phyloP scores from a whole-genome alignment of 371 early-diverging fungal genomes.

The Zychaea mexicana region DNA sequence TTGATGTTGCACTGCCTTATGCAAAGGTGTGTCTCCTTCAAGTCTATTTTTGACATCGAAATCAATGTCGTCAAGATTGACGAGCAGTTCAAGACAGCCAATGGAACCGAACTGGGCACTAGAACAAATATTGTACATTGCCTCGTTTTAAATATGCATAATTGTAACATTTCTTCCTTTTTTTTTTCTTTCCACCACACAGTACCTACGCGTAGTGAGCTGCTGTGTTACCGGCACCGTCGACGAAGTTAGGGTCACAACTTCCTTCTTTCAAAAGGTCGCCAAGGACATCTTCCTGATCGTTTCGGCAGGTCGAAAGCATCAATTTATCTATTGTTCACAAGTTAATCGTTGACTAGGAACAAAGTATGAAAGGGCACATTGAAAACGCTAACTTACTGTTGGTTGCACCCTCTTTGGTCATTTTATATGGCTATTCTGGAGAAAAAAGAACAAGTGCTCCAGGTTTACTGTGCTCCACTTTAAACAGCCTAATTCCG shows the following conservation, averaged over 20 bases:
- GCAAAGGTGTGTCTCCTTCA: conserved; percentile 68
- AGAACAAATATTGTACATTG: too few species aligned
- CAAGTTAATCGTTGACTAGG: background rate
- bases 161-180: background rate
- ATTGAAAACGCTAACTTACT: background rate
- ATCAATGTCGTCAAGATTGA: conserved; percentile 56
- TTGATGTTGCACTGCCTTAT: conserved; percentile 59
- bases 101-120: conserved; percentile 61
- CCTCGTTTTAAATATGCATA: too few species aligned
- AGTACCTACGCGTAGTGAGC: conserved; percentile 72
- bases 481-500: background rate
- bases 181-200: background rate
- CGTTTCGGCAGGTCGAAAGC: conserved; percentile 56
- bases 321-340: conserved; percentile 51
- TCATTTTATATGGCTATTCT: conserved; percentile 3
- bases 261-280: conserved; percentile 32
- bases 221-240: conserved; percentile 67
- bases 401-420: conserved; percentile 7
- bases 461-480: too few species aligned
- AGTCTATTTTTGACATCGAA: conserved; percentile 54
- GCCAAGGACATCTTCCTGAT: conserved; percentile 54
- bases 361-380: background rate
- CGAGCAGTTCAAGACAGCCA: conserved; percentile 61
- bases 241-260: conserved; percentile 56
- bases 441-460: background rate